These are phyloP conservation scores for Claviceps digitariae DNA, from an alignment of 2,329 filamentous ascomycete genomes.

Conservation along the genomic window DNA sequence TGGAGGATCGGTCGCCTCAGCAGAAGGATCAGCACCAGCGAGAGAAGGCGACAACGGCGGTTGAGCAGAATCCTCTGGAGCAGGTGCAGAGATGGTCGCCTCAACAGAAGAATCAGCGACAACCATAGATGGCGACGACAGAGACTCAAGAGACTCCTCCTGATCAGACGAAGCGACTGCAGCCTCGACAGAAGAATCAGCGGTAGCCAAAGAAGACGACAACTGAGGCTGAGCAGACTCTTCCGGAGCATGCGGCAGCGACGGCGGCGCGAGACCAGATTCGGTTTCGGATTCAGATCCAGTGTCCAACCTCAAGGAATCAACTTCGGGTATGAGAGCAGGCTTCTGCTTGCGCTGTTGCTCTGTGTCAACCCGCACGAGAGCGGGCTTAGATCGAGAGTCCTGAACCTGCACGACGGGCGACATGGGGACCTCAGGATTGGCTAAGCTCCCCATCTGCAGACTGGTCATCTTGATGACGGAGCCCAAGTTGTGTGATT, in stretches of 20 bases:
- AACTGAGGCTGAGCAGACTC: background rate
- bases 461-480: slow-evolving; percentile 4
- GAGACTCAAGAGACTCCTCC: background rate
- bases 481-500: slow-evolving; percentile 8
- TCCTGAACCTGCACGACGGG: background rate
- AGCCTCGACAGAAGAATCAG: background rate
- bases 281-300: background rate
- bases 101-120: background rate
- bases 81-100: background rate
- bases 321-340: background rate
- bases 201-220: background rate
- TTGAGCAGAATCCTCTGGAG: background rate
- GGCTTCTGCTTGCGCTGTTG: background rate
- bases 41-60: background rate
- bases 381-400: background rate
- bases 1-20: background rate
- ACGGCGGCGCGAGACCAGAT: background rate
- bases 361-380: background rate
- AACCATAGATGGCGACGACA: background rate
- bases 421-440: slow-evolving; percentile 2
- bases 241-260: background rate
- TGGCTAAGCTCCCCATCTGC: slow-evolving; percentile 6
- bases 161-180: background rate
- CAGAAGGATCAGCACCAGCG: background rate
- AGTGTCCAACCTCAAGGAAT: too few relatives aligned